phyloP scores from a whole-genome alignment of 2,329 filamentous ascomycete species.

The Trichoderma aggressivum region DNA sequence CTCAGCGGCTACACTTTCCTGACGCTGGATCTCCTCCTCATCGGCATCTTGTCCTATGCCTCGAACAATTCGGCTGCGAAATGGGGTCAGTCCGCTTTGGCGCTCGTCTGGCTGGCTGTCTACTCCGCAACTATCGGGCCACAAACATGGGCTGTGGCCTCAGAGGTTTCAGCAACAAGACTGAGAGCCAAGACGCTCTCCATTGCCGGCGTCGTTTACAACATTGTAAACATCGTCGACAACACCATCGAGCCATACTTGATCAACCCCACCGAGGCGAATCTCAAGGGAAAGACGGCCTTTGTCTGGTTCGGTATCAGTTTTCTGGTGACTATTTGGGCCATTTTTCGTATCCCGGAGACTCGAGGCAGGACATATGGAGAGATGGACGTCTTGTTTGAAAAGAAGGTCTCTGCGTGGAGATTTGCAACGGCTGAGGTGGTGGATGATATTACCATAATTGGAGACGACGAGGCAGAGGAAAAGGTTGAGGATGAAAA shows the following conservation, averaged over 20 bases:
- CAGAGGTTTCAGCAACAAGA: slow-evolving; percentile 17
- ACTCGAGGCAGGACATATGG: slow-evolving; percentile 28
- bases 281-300: slow-evolving; percentile 36
- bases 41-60: slow-evolving; percentile 16
- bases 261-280: slow-evolving; percentile 33
- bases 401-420: slow-evolving; percentile 26
- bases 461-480: not conserved
- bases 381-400: slow-evolving; percentile 30
- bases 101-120: slow-evolving; percentile 20
- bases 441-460: not conserved
- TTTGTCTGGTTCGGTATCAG: slow-evolving; percentile 20
- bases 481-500: not conserved
- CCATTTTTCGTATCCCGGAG: slow-evolving; percentile 27
- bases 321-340: slow-evolving; percentile 24
- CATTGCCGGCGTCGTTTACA: slow-evolving; percentile 24
- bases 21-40: slow-evolving; percentile 14
- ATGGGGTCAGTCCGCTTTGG: slow-evolving; percentile 23
- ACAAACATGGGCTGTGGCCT: slow-evolving; percentile 19
- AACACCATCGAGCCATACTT: slow-evolving; percentile 31
- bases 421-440: slow-evolving; percentile 29
- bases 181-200: slow-evolving; percentile 24
- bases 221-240: slow-evolving; percentile 22
- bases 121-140: slow-evolving; percentile 17
- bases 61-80: slow-evolving; percentile 9
- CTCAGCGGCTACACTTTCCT: slow-evolving; percentile 12